phyloP scores from a whole-genome alignment of 768 basidiomycete genomes.

The Strobilomyces echinocephalus region DNA sequence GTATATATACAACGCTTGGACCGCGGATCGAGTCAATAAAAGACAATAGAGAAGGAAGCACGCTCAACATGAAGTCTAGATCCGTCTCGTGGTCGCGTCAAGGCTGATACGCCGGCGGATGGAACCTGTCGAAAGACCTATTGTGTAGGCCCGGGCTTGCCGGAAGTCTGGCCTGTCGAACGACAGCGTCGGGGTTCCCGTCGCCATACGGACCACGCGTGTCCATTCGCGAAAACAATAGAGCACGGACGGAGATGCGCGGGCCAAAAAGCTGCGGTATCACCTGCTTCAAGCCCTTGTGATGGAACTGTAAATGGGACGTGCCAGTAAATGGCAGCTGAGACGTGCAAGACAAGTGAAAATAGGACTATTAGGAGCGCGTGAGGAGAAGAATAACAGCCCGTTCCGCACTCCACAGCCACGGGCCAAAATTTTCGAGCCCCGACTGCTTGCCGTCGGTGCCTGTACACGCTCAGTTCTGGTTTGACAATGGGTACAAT shows the following conservation, averaged over 20 bases:
- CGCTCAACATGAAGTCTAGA: background rate
- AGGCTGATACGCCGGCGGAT: constrained; percentile 1
- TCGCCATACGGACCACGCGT: constrained; percentile 1
- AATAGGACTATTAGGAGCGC: background rate
- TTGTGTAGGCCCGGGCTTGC: constrained; percentile 16
- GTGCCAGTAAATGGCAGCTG: background rate
- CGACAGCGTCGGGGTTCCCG: background rate
- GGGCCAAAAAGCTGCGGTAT: background rate
- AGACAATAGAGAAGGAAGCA: constrained; percentile 15
- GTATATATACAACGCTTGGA: constrained; percentile 14
- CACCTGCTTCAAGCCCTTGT: background rate
- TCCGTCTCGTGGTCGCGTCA: constrained; percentile 1
- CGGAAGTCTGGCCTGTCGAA: background rate
- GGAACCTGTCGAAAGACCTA: constrained; percentile 9
- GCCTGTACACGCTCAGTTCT: no score
- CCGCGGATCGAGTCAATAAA: background rate
- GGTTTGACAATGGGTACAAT: no score
- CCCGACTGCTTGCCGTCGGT: no score
- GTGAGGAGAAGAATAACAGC: background rate
- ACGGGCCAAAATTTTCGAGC: no score
- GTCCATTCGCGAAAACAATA: constrained; percentile 22
- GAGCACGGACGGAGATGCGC: background rate
- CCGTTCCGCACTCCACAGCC: no score
- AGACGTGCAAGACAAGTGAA: background rate
- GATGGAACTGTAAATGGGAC: background rate